Conservation (phyloP, 2,329 filamentous ascomycete species). For the Cordyceps tenuipes region DNA sequence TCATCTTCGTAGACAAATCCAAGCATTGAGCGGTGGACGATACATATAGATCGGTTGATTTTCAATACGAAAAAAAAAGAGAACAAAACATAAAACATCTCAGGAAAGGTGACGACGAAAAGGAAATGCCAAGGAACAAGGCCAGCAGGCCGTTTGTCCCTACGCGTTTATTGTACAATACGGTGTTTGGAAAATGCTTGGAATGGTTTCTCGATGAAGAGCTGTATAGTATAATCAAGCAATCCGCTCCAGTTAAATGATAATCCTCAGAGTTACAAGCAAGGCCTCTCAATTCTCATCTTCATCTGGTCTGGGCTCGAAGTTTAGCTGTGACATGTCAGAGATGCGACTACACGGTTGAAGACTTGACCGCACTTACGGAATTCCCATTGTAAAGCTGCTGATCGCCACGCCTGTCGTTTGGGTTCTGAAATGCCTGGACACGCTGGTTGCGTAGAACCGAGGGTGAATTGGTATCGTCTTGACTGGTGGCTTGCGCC, state of each 20-base stretch:
- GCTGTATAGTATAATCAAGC: constrained; percentile 15
- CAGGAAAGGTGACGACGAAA: not conserved
- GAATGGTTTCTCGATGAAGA: constrained; percentile 17
- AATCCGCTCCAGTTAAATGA: constrained; percentile 12
- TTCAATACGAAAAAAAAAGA: not conserved
- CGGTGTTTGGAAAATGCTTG: not conserved
- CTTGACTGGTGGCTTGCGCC: not conserved
- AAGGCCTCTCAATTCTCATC: constrained; percentile 32
- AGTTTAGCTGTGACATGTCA: constrained; percentile 49
- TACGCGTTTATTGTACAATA: constrained; percentile 1
- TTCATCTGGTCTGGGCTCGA: constrained; percentile 56
- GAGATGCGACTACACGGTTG: constrained; percentile 10
- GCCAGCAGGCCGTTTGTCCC: not conserved
- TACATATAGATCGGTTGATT: not conserved
- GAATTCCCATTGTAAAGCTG: constrained; percentile 91
- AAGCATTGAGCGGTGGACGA: constrained; percentile 4
- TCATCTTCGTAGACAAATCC: not conserved
- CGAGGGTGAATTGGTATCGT: not conserved
- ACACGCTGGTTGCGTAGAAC: constrained; percentile 18
- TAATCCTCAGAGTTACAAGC: not conserved
- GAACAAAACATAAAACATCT: not conserved
- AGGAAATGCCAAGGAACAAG: not conserved
- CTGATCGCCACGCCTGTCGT: constrained; percentile 47
- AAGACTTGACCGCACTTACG: constrained; percentile 39
- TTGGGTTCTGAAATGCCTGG: constrained; percentile 21